Evolutionary conservation across 768 basidiomycete genomes (phyloP).

Genomic region (Filobasidium floriforme): DNA sequence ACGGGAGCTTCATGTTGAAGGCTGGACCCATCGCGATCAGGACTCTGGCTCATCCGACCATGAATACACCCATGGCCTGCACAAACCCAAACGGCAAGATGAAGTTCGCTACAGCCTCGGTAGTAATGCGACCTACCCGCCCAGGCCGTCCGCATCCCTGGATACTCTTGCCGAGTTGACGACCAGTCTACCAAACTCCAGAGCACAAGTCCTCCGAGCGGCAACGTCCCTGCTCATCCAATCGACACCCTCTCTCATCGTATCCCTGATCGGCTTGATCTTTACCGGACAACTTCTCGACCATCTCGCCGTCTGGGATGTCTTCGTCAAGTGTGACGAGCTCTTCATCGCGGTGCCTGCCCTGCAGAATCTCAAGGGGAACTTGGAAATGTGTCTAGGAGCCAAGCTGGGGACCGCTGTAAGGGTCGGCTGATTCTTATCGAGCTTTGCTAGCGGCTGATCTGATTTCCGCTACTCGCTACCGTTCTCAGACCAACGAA

Average conservation of each 20-base stretch:
- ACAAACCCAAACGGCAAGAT: neutral
- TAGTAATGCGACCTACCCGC: slow-evolving; percentile 5
- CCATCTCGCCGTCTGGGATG: slow-evolving; percentile 82
- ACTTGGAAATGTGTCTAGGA: slow-evolving; percentile 97
- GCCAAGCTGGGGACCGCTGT: slow-evolving; percentile 84
- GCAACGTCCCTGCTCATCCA: slow-evolving; percentile 40
- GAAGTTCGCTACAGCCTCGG: neutral
- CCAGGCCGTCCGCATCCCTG: neutral
- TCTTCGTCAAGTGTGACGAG: slow-evolving; percentile 83
- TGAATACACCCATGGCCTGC: neutral
- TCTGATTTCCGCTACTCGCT: neutral
- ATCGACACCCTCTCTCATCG: slow-evolving; percentile 78
- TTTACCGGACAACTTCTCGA: slow-evolving; percentile 87
- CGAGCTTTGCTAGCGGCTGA: neutral
- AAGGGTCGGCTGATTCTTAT: neutral
- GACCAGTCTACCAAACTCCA: neutral
- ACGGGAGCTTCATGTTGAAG: neutral
- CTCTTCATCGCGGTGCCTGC: slow-evolving; percentile 95
- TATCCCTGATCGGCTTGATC: slow-evolving; percentile 73
- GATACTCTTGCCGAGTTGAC: neutral
- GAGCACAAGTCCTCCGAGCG: neutral
- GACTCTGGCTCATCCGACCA: neutral
- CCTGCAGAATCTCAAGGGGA: slow-evolving; percentile 87
- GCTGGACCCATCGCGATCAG: neutral
- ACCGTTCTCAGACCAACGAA: slow-evolving; percentile 56